Evolutionary conservation across 2,329 filamentous ascomycete species (phyloP).

Genomic region (Beauveria australis): DNA sequence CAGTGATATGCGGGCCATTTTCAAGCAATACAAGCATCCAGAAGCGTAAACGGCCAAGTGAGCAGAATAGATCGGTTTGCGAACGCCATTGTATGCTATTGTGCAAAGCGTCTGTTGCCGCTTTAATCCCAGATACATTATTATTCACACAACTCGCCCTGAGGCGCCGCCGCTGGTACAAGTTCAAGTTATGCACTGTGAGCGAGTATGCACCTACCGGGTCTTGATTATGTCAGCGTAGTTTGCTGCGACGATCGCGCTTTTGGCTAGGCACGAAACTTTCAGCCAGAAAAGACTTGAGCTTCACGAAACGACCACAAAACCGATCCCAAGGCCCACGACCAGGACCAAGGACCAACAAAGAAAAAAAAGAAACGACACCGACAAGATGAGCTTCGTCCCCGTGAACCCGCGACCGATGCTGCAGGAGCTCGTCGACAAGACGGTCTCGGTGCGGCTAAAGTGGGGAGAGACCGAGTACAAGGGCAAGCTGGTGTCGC

Average conservation of each 20-base stretch:
- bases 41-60: neutral
- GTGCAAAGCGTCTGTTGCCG: neutral
- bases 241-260: neutral
- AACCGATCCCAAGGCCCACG: neutral
- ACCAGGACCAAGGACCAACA: neutral
- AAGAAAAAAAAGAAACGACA: neutral
- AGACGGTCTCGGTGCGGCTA: constrained; percentile 81
- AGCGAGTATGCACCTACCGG: neutral
- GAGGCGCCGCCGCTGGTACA: no score
- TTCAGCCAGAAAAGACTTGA: neutral
- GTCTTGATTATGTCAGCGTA: constrained; percentile 2
- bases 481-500: constrained; percentile 83
- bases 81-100: neutral
- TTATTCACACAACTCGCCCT: neutral
- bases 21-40: neutral
- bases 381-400: constrained; percentile 52
- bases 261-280: constrained; percentile 9
- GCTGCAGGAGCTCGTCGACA: constrained; percentile 88
- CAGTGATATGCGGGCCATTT: neutral
- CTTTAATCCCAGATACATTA: neutral
- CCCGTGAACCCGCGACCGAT: constrained; percentile 95
- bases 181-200: neutral
- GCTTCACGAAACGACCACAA: neutral
- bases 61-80: neutral
- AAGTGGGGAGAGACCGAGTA: constrained; percentile 99